Base-by-base conservation (phyloP, 2,329 filamentous ascomycete genomes). In the Arthrinium phaeospermum region DNA sequence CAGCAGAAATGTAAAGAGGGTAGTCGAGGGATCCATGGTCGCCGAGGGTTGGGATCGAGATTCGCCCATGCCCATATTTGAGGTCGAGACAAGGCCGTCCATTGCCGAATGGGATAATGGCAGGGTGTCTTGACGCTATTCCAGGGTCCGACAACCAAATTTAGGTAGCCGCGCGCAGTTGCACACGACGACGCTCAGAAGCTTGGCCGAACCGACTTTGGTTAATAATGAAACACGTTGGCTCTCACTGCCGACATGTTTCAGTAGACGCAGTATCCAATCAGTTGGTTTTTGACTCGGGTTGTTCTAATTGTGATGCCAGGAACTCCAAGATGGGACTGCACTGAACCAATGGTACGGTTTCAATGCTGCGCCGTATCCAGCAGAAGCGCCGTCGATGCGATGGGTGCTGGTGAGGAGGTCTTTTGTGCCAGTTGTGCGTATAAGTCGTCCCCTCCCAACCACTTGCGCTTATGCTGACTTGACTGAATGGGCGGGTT, bases 1-100 rank as follows among this genome's bases (percentile, higher is more conserved):
- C 90, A 92, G 82, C 82, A 91, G 86, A 80, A 93, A 93, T 73
- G 91, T 92, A 79, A 92, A 87, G 76, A 93, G 89, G 73, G 91
- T 91, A 30, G 91, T 92, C 57, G 86, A 86, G 70, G 88, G 88
- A 81, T 90, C 88, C 88, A 90, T 90, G 79, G 70, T 24, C 68
- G 19, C 10, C 10, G 34, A 57, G 44, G 68, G 47, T 2, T 16
- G 68, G 68, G 19, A 51, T 44, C 68, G 47, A 44, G 47, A 41
- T 41, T 34, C 30, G 22, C 19, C 45, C 46, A 47, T 70, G 22
- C 10, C 45, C 46, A 47, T 70, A 27, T 51, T 57, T 51, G 46
- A 53, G 41, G 34, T 24, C 46, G 68, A n/a, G 24, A 53, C 47
- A 53, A 16, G n/a, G 16, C 68, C 27, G 67, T 68, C 44, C 64